Base-by-base conservation (phyloP, 106 monocot genomes). In the Allium cepa region DNA sequence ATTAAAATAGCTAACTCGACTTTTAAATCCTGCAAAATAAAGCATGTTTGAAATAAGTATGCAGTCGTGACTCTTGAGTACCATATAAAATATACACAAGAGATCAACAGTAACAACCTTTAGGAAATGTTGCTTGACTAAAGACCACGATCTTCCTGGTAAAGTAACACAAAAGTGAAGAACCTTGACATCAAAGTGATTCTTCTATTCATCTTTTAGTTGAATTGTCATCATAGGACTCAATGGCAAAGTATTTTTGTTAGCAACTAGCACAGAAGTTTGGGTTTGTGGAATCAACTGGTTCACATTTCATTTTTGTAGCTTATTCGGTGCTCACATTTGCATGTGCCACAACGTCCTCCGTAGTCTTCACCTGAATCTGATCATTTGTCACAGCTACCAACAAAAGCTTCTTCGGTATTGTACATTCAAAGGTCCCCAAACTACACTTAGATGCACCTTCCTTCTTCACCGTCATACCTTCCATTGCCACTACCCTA, bases 221-320 rank as follows among this genome's bases (percentile, higher is more conserved):
- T n/a, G n/a, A n/a, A n/a, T n/a, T n/a, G 88, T 84, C 70, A 86
- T 75, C 47, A 79, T 81, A 72, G 88, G 86, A 73, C 86, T 91
- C 70, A 78, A 82, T 10, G 56, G 84, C 49, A 47, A 75, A 36
- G 69, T 72, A 67, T 50, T 71, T 82, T 28, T 63, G 48, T 64
- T 67, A 81, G 46, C 78, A 9, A 70, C 46, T 60, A 55, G 26
- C 73, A 55, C 49, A 72, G 46, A 66, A 36, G 46, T 76, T 64
- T 62, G 79, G 55, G 36, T 61, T 73, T 63, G 49, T 55, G 8
- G 51, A 57, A 59, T 50, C 22, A 36, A 36, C 17, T 74, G 62
- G 48, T 77, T 57, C 73, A 72, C 11, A 16, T 50, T 72, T 79
- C 53, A 27, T 27, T 27, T 62, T 66, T 57, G 60, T 81, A n/a